Evolutionary conservation across 164 flowering plant genomes (phyloP), one percentile per base, ranked within the genome.

Genomic region (Berberis thunbergii): DNA sequence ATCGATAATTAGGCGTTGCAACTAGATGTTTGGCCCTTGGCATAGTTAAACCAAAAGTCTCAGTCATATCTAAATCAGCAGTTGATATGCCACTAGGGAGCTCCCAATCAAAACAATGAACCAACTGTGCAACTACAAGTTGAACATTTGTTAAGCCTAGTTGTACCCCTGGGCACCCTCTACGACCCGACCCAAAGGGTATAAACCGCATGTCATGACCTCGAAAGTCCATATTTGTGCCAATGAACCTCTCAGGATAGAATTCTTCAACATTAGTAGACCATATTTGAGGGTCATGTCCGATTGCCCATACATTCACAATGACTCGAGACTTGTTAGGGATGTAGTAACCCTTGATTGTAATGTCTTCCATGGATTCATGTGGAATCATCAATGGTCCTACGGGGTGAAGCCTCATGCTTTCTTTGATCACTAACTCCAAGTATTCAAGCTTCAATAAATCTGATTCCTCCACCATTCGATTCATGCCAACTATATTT

Each of bases 1-100:
- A 73, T 69, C 41, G 57, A 54, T 10, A 54, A 54, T 4, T 54
- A 3, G 57, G 57, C 4, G 11, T 54, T 10, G 38, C 26, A 26
- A 12, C 26, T 40, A 57, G n/a, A 38, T 49, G 50, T 7, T 60
- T 42, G 53, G 61, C 7, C 26, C 40, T 43, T 53, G 57, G 26
- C 57, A 54, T 3, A 4, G 57, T 26, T 5, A 54, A n/a, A 26
- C 57, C 57, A 54, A 54, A 54, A 3, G 4, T 54, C 57, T 54
- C 57, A 54, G 7, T 54, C 57, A 54, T 54, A 12, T 54, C 57
- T 26, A 54, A 5, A 26, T 54, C 57, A 10, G 5, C n/a, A 4
- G 57, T 4, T 26, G 38, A 4, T n/a, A 54, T 4, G 4, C 38
- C 57, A 10, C 4, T 12, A 4, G 57, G 57, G n/a, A 54, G 57